Evolutionary conservation across 371 early-diverging fungal species (phyloP).

Genomic region (Mortierella sp.): DNA sequence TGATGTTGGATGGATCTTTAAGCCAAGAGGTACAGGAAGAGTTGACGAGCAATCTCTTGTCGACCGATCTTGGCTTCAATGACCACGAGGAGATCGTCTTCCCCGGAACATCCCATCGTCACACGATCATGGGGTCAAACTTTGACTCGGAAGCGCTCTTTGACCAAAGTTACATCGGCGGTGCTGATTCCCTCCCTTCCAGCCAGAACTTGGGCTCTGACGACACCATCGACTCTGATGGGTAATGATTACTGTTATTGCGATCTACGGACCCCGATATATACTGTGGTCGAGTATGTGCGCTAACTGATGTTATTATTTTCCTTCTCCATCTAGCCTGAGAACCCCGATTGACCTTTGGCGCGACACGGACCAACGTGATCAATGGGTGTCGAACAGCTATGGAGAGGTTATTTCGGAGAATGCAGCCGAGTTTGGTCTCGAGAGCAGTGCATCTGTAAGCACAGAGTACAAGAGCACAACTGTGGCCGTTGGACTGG

Average conservation of each 20-base stretch:
- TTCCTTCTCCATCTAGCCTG: constrained; percentile 7
- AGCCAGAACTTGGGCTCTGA: constrained; percentile 36
- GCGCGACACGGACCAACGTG: constrained; percentile 8
- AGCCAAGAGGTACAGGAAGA: constrained; percentile 26
- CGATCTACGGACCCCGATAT: no score
- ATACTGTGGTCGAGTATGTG: no score
- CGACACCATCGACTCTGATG: constrained; percentile 44
- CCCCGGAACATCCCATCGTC: neutral
- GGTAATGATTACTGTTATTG: constrained; percentile 15
- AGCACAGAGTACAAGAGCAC: neutral
- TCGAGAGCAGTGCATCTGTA: neutral
- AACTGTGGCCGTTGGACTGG: neutral
- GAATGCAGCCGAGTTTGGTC: neutral
- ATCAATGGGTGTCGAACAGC: constrained; percentile 15
- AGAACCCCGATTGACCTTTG: constrained; percentile 34
- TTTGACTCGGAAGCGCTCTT: constrained; percentile 25
- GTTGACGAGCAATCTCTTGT: constrained; percentile 8
- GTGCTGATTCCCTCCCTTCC: neutral
- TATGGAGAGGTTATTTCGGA: constrained; percentile 23
- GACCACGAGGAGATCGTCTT: constrained; percentile 16
- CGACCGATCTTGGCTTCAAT: constrained; percentile 16
- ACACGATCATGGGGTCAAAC: constrained; percentile 8
- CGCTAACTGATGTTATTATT: neutral
- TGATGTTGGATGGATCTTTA: constrained; percentile 51
- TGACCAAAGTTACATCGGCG: constrained; percentile 10